A percentile compares a stretch with the other conserved stretches of the same genome.
phyloP scores from a whole-genome alignment of 805 yeast species.

The Metschnikowia aberdeeniae region DNA sequence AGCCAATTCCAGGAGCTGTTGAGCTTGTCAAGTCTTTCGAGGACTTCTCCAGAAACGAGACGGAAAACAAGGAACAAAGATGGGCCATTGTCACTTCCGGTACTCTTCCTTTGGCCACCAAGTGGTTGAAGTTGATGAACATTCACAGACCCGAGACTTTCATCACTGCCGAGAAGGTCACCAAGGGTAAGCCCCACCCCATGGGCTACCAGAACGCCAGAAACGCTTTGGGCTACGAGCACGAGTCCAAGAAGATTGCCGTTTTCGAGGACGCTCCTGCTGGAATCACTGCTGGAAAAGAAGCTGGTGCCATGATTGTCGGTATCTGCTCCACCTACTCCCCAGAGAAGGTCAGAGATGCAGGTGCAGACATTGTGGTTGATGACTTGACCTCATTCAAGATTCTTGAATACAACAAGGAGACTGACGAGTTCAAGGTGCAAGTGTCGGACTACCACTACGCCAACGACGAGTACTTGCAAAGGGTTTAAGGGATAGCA shows the following conservation, averaged over 20 bases:
- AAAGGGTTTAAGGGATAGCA: constrained; percentile 12
- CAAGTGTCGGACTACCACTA: constrained; percentile 38
- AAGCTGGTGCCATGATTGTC: constrained; percentile 76
- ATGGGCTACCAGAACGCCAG: constrained; percentile 71
- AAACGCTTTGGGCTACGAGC: constrained; percentile 39
- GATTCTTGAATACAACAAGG: constrained; percentile 49
- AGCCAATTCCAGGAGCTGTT: constrained; percentile 72
- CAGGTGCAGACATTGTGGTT: constrained; percentile 82
- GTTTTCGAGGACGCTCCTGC: constrained; percentile 91
- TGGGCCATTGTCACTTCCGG: constrained; percentile 92
- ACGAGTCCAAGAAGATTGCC: constrained; percentile 40
- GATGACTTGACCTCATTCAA: constrained; percentile 63
- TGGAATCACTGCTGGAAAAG: constrained; percentile 79
- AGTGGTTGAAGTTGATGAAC: constrained; percentile 68
- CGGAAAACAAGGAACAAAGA: constrained; percentile 45
- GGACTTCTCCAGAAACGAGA: constrained; percentile 40
- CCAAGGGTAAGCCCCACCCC: constrained; percentile 82
- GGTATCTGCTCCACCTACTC: constrained; percentile 82
- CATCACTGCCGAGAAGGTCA: constrained; percentile 78
- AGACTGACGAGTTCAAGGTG: constrained; percentile 42
- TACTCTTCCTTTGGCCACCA: constrained; percentile 67
- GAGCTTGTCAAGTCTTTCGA: constrained; percentile 55
- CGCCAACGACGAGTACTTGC: constrained; percentile 39
- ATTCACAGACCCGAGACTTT: constrained; percentile 66
- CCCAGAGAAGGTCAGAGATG: constrained; percentile 60